A percentile compares a stretch with the other conserved stretches of the same genome.
Evolutionary conservation across 148 eudicot genomes (phyloP).

Genomic region (Rhododendron vialii): DNA sequence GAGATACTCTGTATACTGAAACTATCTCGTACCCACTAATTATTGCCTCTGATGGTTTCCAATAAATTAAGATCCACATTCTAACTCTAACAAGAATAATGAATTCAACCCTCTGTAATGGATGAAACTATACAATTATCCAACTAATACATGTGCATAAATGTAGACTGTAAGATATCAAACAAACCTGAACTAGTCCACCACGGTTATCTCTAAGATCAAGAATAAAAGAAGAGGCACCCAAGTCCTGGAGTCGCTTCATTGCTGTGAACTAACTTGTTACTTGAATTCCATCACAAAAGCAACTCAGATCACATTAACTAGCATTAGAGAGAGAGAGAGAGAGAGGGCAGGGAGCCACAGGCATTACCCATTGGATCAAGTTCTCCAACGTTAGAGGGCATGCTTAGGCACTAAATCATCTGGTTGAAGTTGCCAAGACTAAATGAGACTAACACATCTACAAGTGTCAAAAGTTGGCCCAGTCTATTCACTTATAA

Average conservation of each 20-base stretch:
- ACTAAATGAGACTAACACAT: not conserved
- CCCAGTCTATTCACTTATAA: not conserved
- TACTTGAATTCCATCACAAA: conserved; percentile 6
- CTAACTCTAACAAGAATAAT: not conserved
- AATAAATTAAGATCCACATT: not conserved
- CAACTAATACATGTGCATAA: not conserved
- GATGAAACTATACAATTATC: not conserved
- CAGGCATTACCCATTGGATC: too few species aligned
- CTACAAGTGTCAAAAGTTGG: not conserved
- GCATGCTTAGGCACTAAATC: not conserved
- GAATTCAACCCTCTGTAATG: not conserved
- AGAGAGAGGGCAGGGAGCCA: not conserved
- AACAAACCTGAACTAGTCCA: conserved; percentile 87
- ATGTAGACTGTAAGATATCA: not conserved
- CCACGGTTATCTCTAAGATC: conserved; percentile 93
- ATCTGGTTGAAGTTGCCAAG: not conserved
- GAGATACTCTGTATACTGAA: not conserved
- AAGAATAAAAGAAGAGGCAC: conserved; percentile 79
- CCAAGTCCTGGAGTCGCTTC: conserved; percentile 75
- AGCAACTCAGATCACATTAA: not conserved
- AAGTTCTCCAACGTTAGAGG: not conserved
- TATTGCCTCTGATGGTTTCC: not conserved
- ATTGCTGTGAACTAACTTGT: conserved; percentile 51
- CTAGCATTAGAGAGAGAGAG: not conserved
- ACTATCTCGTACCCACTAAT: not conserved